Base-by-base conservation (phyloP, 139 green algal genomes). In the Chlamydomonas asymmetrica region DNA sequence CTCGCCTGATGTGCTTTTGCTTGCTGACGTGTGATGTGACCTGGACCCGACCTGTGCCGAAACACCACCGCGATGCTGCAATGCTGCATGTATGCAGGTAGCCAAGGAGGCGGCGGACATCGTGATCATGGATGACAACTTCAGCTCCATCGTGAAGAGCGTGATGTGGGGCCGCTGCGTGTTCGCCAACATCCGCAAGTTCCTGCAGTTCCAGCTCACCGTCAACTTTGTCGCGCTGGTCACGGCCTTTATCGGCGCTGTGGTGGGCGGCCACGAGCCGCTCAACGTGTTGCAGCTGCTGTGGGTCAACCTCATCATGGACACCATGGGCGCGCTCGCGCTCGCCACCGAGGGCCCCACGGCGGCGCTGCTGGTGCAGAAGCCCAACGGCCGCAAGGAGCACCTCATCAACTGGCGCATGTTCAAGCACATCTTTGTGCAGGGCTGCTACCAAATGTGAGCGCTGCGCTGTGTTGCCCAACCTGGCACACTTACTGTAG, bases 291-390 rank as follows among this genome's bases (percentile, higher is more conserved):
- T 98, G 75, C 93, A 91, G 80, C 90, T 98, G 78, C 92, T 98
- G 73, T 99, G 96, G 96, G 93, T 97, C 50, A 98, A 99, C 87
- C 89, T 99, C 29, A 98, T 99, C 81, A 98, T 99, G 95, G 96
- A 99, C 88, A 95, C 56, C 38, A 89, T 96, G 80, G 84, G 84
- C 40, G 80, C 84, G 4, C 76, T 87, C 67, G 81, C 70, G 13
- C 75, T 88, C 45, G 83, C 93, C 50, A 99, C 95, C 4, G 96
- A 99, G 83, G 81, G 88, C 38, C 96, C 96, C 38, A 93, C 87
- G 38, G 82, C 88, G 22, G 77, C 89, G 22, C 86, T 99, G 75
- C 90, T 99, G 72, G 32, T 74, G 23, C 56, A 87, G 54, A 83
- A 90, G 67, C 96, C 96, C 0, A 85, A 98, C 75, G 96, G 94